Conservation (phyloP, 768 basidiomycete species). For the Rickenella mellea region DNA sequence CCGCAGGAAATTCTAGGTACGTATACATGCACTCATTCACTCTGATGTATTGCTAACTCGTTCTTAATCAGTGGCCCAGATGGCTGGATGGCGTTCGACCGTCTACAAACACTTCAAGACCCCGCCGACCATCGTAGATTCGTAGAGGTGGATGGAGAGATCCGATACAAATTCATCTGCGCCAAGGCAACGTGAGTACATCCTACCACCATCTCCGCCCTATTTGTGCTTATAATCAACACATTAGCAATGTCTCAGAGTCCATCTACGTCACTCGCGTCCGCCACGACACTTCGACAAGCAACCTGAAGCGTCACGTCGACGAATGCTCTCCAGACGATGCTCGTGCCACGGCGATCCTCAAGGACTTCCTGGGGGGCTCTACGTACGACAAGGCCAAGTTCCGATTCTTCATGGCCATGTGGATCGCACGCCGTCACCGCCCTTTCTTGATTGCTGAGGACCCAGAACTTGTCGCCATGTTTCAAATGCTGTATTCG, state of each 20-base stretch:
- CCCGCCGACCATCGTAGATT: background rate
- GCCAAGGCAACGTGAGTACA: no score
- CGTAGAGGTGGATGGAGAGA: background rate
- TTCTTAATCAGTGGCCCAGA: no score
- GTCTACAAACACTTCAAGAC: background rate
- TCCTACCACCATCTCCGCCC: no score
- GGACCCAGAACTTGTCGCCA: conserved; percentile 6
- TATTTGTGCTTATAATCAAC: background rate
- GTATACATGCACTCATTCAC: no score
- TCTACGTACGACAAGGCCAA: conserved; percentile 4
- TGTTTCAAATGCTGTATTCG: conserved; percentile 10
- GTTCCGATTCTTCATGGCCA: conserved; percentile 4
- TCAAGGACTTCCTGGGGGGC: conserved; percentile 4
- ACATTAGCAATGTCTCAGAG: background rate
- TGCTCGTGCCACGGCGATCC: background rate
- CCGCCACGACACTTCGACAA: background rate
- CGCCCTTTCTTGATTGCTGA: conserved; percentile 10
- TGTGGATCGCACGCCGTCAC: conserved; percentile 11
- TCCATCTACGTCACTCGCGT: background rate
- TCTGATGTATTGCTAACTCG: no score
- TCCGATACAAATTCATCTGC: background rate
- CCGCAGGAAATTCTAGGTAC: no score
- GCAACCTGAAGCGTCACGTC: background rate
- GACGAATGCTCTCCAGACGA: background rate
- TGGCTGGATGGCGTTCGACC: background rate